Evolutionary conservation across 805 yeast species (phyloP), one percentile per base, ranked within the genome.

Genomic region (Candida argentea): DNA sequence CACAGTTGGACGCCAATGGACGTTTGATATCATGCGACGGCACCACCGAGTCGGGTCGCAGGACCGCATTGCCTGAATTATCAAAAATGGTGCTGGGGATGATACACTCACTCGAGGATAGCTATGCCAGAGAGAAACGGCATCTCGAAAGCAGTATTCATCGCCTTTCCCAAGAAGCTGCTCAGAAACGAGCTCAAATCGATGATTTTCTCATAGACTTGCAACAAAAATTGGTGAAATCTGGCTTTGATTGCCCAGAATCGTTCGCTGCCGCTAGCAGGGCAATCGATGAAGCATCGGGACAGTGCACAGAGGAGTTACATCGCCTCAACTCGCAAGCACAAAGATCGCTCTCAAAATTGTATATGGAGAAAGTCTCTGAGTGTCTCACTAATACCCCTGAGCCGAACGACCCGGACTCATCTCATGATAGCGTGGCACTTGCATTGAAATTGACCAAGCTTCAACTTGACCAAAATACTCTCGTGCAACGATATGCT

Each of bases 81-180:
- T 41, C 57, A 14, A 33, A 49, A 1, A 60, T 61, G 58, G 35
- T 61, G 12, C 36, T 37, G 18, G 54, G 55, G 5, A 52, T 73
- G 48, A 62, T 75, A 2, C 56, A 59, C 29, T 65, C 71, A n/a
- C 53, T 76, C 28, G 37, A 67, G 14, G 68, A 63, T 12, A 57
- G 67, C n/a, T 83, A 76, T 45, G 76, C 73, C 27, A 48, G 57
- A 12, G 54, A 70, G 24, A 73, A 39, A 66, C 65, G 35, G 22
- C 65, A 73, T 4, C 35, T 57, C 13, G 44, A 40, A 16, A 29
- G 30, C 6, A 53, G 57, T 26, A 31, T 34, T 22, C 34, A 33
- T 28, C 37, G 39, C 2, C 32, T 52, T 16, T 36, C 38, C 13
- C 21, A 48, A 6, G 77, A 73, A 35, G 47, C 82, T 26, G 57